Evolutionary conservation across 1,139 yeast species (phyloP), one percentile per base, ranked within the genome.

Genomic region (Taiozyma sp.): DNA sequence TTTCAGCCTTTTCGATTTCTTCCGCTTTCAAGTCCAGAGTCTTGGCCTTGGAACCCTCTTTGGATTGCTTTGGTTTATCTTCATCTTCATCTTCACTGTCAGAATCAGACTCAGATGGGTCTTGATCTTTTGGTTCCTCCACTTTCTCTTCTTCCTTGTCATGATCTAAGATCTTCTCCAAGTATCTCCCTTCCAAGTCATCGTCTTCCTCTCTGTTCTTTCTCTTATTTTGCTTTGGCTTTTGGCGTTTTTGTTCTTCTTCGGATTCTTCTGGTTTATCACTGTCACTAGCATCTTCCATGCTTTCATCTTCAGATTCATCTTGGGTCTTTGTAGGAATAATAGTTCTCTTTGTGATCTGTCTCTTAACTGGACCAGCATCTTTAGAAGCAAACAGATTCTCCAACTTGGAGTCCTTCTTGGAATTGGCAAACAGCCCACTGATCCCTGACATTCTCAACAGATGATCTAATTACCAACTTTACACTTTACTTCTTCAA

Each of bases 1-100:
- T 78, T 61, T 88, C 93, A 2, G 97, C 96, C 68, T 90, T 88
- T 59, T 80, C 88, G 50, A 89, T 73, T 65, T 90, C 97, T 11
- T 69, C 67, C 56, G 83, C 88, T 61, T 84, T 85, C 49, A 83
- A 60, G 48, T 72, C 75, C 10, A 67, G 52, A 6, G 60, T 68
- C 43, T 64, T 65, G 9, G 71, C 74, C 10, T 53, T 57, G 6
- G 55, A 47, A 7, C 56, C 56, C 11, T 56, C 48, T 21, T 48
- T 55, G 6, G 46, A 44, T 42, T 49, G 47, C 21, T 43, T 50
- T 11, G 44, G 45, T 21, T 47, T 53, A 14, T 51, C 56, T 11
- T 55, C 57, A 24, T 57, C 55, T 7, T 58, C 60, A 10, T 58
- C 53, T 11, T 55, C 61, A 24, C 53, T 61, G 13, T 47, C 57